phyloP scores from a whole-genome alignment of 306 rosid species.

The barrel medic (Medicago truncatula) region MtrunA17r5.0-ANR NC_053048.1:37417501-37418000 shows the following conservation, averaged over 20 bases:
- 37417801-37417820: constrained; percentile 5
- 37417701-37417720: constrained; percentile 20
- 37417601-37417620: constrained; percentile 98
- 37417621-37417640: constrained; percentile 98
- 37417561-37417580: constrained; percentile 35
- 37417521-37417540: constrained; percentile 22
- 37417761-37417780: neutral
- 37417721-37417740: constrained; percentile 24
- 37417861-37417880: neutral
- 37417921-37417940: constrained; percentile 3
- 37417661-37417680: constrained; percentile 28
- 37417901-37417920: neutral
- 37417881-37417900: constrained; percentile 1
- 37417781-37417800: constrained; percentile 10
- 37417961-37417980: constrained; percentile 2
- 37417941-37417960: neutral
- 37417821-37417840: neutral
- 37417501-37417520: constrained; percentile 57
- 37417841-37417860: constrained; percentile 2
- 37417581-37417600: constrained; percentile 96
- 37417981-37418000: constrained; percentile 8
- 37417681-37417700: constrained; percentile 13
- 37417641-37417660: constrained; percentile 54
- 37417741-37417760: constrained; percentile 33
- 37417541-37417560: constrained; percentile 5